A percentile compares a stretch with the other conserved stretches of the same genome.
phyloP scores from a whole-genome alignment of 2,329 filamentous ascomycete genomes.

The Pyrenochaeta sp. region DNA sequence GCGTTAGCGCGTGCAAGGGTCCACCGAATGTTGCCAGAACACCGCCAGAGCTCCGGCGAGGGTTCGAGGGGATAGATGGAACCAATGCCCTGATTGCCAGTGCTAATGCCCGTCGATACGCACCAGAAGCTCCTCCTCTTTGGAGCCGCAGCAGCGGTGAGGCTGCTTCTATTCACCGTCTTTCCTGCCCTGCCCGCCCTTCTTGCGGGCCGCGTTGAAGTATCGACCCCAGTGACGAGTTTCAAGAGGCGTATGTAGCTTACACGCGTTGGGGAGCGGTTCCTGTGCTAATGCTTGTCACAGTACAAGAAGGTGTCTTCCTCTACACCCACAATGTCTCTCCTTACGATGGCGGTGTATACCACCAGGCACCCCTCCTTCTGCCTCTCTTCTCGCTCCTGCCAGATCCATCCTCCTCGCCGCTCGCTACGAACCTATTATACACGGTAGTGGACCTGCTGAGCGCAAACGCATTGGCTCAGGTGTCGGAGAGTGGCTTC shows the following conservation, averaged over 20 bases:
- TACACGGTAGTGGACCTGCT: conserved; percentile 84
- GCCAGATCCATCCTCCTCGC: conserved; percentile 71
- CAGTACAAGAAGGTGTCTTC: conserved; percentile 95
- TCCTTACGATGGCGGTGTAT: conserved; percentile 93
- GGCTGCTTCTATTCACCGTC: conserved; percentile 78
- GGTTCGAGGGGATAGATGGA: conserved; percentile 25
- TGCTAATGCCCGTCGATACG: conserved; percentile 60
- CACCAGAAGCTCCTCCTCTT: conserved; percentile 74
- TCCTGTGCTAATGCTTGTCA: conserved; percentile 15
- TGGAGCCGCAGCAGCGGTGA: conserved; percentile 76
- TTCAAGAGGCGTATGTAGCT: conserved; percentile 85
- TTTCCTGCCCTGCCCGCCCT: conserved; percentile 87
- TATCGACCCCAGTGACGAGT: conserved; percentile 96
- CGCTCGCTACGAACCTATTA: conserved; percentile 79
- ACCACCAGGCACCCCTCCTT: conserved; percentile 80
- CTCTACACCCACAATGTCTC: conserved; percentile 96
- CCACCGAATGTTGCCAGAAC: not conserved
- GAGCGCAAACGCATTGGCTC: conserved; percentile 79
- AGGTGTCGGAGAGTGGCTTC: conserved; percentile 83
- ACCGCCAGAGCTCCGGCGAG: not conserved
- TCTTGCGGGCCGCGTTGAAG: conserved; percentile 89
- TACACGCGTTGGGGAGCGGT: not conserved
- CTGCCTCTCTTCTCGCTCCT: conserved; percentile 91
- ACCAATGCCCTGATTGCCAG: conserved; percentile 6
- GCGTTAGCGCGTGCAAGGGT: conserved; percentile 22